Conservation (phyloP, 768 basidiomycete species). For the Pleurotus tuoliensis region DNA sequence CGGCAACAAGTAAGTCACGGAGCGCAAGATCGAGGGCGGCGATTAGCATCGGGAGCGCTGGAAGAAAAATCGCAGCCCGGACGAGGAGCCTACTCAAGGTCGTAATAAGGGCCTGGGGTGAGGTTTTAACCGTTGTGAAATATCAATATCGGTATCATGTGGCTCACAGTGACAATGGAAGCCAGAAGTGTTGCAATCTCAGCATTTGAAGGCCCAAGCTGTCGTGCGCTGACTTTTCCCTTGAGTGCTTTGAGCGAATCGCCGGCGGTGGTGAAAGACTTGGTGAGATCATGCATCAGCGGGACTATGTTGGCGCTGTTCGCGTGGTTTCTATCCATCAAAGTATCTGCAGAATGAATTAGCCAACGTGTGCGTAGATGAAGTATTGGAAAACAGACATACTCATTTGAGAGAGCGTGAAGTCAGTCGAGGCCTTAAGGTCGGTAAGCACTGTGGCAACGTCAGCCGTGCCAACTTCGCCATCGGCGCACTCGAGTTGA, state of each 20-base stretch:
- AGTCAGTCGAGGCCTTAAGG: constrained; percentile 15
- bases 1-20: too few relatives aligned
- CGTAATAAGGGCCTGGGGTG: constrained; percentile 17
- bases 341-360: constrained; percentile 2
- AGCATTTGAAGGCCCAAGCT: constrained; percentile 19
- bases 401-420: constrained; percentile 20
- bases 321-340: constrained; percentile 13
- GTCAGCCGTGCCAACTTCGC: constrained; percentile 15
- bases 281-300: constrained; percentile 17
- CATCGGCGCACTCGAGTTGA: constrained; percentile 10
- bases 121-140: background rate
- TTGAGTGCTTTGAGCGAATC: constrained; percentile 15
- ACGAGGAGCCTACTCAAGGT: constrained; percentile 17
- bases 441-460: constrained; percentile 16
- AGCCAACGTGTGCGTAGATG: background rate
- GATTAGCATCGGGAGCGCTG: constrained; percentile 9
- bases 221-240: constrained; percentile 1
- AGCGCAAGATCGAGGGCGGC: too few relatives aligned
- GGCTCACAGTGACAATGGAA: constrained; percentile 18
- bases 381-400: background rate
- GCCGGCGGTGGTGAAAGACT: constrained; percentile 18
- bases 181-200: constrained; percentile 24
- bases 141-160: background rate
- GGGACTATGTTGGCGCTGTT: constrained; percentile 18
- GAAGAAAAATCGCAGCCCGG: constrained; percentile 15